These are phyloP conservation scores for Cordyceps pruinosa DNA, from an alignment of 2,329 filamentous ascomycete species.

Conservation along the genomic window DNA sequence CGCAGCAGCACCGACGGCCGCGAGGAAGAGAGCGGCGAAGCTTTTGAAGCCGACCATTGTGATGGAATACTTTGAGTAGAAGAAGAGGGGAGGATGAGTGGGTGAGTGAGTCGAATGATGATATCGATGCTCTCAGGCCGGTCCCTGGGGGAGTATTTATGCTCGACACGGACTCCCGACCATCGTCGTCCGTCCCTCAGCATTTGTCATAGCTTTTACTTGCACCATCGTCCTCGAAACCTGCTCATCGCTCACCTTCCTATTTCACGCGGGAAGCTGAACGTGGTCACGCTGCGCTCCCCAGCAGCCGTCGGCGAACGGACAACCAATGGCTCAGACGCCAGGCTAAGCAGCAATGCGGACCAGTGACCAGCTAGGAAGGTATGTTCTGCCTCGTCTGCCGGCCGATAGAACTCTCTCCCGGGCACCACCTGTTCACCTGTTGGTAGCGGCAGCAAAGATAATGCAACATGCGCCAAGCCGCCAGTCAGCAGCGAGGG, in stretches of 20 bases:
- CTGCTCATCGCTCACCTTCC: neutral
- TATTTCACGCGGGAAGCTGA: neutral
- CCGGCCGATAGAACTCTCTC: neutral
- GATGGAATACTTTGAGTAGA: neutral
- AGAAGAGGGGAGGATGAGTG: neutral
- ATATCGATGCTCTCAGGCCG: neutral
- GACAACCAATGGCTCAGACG: neutral
- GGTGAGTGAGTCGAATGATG: neutral
- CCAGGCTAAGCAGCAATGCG: neutral
- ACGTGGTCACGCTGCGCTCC: neutral
- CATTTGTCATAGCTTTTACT: neutral
- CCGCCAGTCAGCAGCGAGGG: neutral
- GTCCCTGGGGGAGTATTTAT: neutral
- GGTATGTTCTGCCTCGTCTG: neutral
- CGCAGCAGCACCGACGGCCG: constrained; percentile 12
- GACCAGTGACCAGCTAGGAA: neutral
- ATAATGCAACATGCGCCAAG: neutral
- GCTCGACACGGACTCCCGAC: neutral
- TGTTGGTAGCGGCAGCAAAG: neutral
- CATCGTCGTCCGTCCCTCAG: neutral
- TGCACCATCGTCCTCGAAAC: neutral
- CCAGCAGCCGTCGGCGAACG: neutral
- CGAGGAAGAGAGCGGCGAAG: constrained; percentile 15
- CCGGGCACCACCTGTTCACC: neutral
- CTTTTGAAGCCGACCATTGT: constrained; percentile 18